Conservation (phyloP, 2,329 filamentous ascomycete genomes). For the Calonectria pseudoturangicola region DNA sequence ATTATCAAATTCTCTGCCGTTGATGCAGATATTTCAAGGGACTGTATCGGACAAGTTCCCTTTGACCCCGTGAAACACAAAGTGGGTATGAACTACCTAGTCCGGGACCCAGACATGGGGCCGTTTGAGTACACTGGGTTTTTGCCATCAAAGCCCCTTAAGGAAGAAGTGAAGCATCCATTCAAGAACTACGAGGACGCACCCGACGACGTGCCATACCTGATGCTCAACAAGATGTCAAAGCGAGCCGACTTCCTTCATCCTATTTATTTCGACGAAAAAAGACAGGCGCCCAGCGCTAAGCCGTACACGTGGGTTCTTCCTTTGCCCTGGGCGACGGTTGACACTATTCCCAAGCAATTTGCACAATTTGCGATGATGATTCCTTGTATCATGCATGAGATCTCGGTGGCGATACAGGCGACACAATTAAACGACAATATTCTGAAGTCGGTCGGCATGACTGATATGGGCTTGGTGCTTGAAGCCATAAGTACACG, state of each 20-base stretch:
- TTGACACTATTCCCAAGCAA: slow-evolving; percentile 68
- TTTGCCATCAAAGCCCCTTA: slow-evolving; percentile 66
- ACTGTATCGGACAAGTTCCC: slow-evolving; percentile 56
- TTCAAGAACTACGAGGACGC: slow-evolving; percentile 62
- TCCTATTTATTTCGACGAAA: slow-evolving; percentile 42
- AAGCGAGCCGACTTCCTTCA: slow-evolving; percentile 77
- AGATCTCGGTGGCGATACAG: slow-evolving; percentile 79
- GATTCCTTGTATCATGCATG: slow-evolving; percentile 83
- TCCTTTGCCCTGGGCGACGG: slow-evolving; percentile 67
- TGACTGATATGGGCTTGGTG: slow-evolving; percentile 74
- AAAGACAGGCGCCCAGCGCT: slow-evolving; percentile 53
- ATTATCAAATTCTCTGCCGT: slow-evolving; percentile 64
- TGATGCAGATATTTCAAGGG: slow-evolving; percentile 51
- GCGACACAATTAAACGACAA: slow-evolving; percentile 73
- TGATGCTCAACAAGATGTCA: slow-evolving; percentile 70
- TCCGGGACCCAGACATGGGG: slow-evolving; percentile 60
- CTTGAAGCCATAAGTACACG: slow-evolving; percentile 82
- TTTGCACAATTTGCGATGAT: slow-evolving; percentile 74
- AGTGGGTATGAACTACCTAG: slow-evolving; percentile 56
- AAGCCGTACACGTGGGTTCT: slow-evolving; percentile 68
- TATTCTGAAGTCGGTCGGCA: slow-evolving; percentile 63
- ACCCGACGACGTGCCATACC: slow-evolving; percentile 68
- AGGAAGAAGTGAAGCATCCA: slow-evolving; percentile 61
- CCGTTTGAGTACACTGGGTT: slow-evolving; percentile 66
- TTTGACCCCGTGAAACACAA: slow-evolving; percentile 55